Conservation (phyloP, 257 asterid species). For the Solanum neorickii region DNA sequence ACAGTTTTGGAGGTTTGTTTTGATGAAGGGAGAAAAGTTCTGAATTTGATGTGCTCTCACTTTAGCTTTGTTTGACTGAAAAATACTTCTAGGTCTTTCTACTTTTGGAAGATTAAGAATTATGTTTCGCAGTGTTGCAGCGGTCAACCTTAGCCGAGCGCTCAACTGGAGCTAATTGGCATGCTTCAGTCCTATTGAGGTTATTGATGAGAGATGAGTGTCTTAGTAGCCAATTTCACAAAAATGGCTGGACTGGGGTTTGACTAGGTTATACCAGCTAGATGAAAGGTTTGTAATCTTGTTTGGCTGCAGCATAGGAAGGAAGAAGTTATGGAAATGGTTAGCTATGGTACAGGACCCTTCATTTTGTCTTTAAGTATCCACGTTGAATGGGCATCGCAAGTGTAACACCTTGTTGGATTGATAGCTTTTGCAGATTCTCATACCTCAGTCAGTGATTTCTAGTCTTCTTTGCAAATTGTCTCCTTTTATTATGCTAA, state of each 20-base stretch:
- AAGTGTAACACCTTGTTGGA: neutral
- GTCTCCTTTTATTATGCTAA: neutral
- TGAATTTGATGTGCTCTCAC: neutral
- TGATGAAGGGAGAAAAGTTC: neutral
- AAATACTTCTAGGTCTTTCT: neutral
- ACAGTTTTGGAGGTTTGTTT: neutral
- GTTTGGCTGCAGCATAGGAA: neutral
- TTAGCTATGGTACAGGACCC: neutral
- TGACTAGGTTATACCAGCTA: neutral
- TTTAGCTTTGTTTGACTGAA: neutral
- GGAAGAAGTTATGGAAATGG: neutral
- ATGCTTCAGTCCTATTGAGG: neutral
- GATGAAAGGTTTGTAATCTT: neutral
- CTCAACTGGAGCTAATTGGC: neutral
- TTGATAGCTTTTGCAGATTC: neutral
- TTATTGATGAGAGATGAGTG: neutral
- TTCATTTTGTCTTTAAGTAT: neutral
- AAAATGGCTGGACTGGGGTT: neutral
- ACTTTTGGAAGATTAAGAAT: neutral
- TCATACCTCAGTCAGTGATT: neutral
- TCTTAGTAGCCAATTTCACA: neutral
- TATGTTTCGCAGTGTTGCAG: neutral
- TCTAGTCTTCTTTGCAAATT: neutral
- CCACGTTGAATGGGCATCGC: neutral
- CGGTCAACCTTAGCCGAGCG: neutral